phyloP scores from a whole-genome alignment of 2,329 filamentous ascomycete genomes.

The Scedosporium apiospermum region DNA sequence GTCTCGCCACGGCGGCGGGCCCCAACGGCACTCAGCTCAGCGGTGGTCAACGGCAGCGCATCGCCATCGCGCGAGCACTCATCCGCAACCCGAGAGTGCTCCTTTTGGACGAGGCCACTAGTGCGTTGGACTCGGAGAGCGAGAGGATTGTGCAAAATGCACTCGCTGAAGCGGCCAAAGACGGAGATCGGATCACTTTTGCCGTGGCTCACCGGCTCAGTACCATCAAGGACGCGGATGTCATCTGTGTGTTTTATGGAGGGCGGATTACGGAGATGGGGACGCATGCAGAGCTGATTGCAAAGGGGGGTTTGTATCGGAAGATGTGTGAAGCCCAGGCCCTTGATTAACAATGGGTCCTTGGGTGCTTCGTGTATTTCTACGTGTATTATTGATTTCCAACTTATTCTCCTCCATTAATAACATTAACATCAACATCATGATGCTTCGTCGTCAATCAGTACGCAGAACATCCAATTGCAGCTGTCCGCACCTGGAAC shows the following conservation, averaged over 20 bases:
- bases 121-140: conserved; percentile 52
- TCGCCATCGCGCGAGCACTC: conserved; percentile 64
- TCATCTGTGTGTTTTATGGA: conserved; percentile 53
- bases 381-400: neutral
- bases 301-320: conserved; percentile 36
- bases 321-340: conserved; percentile 41
- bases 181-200: conserved; percentile 39
- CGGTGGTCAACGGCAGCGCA: conserved; percentile 63
- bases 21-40: conserved; percentile 60
- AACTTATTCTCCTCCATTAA: neutral
- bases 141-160: conserved; percentile 57
- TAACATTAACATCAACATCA: too few relatives aligned
- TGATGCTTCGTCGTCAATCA: too few relatives aligned
- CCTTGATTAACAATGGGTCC: conserved; percentile 16
- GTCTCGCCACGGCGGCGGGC: conserved; percentile 54
- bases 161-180: conserved; percentile 33
- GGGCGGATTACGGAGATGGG: conserved; percentile 50
- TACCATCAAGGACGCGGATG: conserved; percentile 47
- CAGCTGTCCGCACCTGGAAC: too few relatives aligned
- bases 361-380: neutral
- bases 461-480: too few relatives aligned
- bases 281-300: conserved; percentile 49
- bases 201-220: conserved; percentile 55
- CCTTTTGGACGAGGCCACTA: conserved; percentile 65
- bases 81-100: conserved; percentile 57